phyloP scores from a whole-genome alignment of 2,329 filamentous ascomycete species.

The Apiospora malaysiana region DNA sequence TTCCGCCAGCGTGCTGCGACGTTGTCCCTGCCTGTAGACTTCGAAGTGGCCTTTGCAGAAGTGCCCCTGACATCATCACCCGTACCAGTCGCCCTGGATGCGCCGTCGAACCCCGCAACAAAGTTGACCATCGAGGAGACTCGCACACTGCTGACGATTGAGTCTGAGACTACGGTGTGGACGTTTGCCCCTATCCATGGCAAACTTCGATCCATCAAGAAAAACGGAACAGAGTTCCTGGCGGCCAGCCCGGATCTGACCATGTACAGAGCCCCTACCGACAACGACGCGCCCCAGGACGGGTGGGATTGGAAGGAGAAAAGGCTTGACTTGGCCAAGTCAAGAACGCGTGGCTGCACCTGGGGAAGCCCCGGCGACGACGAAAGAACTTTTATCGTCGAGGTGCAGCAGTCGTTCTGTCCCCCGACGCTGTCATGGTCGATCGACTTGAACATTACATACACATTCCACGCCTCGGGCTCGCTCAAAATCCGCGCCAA shows the following conservation, averaged over 20 bases:
- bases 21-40: slow-evolving; percentile 31
- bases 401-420: slow-evolving; percentile 57
- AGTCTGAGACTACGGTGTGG: slow-evolving; percentile 34
- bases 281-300: slow-evolving; percentile 65
- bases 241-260: slow-evolving; percentile 35
- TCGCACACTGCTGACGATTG: slow-evolving; percentile 33
- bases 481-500: slow-evolving; percentile 55
- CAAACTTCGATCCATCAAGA: slow-evolving; percentile 34
- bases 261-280: slow-evolving; percentile 67
- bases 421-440: slow-evolving; percentile 69
- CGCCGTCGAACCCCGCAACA: slow-evolving; percentile 7
- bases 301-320: slow-evolving; percentile 61
- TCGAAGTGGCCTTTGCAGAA: slow-evolving; percentile 39
- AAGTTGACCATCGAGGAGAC: slow-evolving; percentile 34
- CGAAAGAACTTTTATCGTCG: slow-evolving; percentile 45
- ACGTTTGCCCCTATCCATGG: slow-evolving; percentile 35
- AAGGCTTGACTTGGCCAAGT: slow-evolving; percentile 49
- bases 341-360: slow-evolving; percentile 41
- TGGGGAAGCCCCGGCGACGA: slow-evolving; percentile 34
- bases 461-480: slow-evolving; percentile 56
- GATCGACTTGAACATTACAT: slow-evolving; percentile 56
- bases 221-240: slow-evolving; percentile 35
- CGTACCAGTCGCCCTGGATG: not conserved
- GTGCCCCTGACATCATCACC: slow-evolving; percentile 29
- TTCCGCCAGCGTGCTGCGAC: slow-evolving; percentile 36